phyloP scores from a whole-genome alignment of 495 filamentous ascomycete species.

The Neurospora pannonica region DNA sequence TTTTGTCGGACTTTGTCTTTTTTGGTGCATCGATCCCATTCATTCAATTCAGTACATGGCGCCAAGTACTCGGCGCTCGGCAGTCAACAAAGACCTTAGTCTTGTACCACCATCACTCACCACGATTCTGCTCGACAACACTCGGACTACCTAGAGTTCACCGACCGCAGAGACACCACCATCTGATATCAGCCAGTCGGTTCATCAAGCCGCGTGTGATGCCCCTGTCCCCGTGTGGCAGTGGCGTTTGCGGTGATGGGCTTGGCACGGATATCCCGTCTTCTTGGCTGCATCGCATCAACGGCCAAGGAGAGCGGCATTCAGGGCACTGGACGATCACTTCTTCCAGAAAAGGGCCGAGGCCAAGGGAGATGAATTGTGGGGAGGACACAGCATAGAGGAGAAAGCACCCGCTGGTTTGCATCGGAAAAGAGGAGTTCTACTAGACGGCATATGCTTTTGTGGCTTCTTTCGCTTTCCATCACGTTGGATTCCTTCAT shows the following conservation, averaged over 20 bases:
- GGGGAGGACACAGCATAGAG: background rate
- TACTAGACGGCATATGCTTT: background rate
- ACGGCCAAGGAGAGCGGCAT: background rate
- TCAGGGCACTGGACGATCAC: background rate
- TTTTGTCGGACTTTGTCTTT: background rate
- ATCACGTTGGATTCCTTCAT: background rate
- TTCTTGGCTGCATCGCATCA: background rate
- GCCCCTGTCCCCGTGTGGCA: background rate
- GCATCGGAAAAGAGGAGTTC: background rate
- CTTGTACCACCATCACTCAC: background rate
- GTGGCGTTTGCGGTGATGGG: background rate
- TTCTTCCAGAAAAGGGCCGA: background rate
- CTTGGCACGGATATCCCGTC: background rate
- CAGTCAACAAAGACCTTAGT: background rate
- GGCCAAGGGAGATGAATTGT: background rate
- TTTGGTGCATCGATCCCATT: background rate
- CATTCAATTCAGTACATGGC: background rate
- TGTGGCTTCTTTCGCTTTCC: background rate
- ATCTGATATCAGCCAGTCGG: background rate
- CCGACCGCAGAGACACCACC: background rate
- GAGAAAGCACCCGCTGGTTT: background rate
- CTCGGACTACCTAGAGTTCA: background rate
- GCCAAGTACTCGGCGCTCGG: background rate
- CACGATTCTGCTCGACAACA: background rate
- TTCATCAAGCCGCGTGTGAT: background rate